Evolutionary conservation across 2,329 filamentous ascomycete species (phyloP).

Genomic region (Calonectria hongkongensis): DNA sequence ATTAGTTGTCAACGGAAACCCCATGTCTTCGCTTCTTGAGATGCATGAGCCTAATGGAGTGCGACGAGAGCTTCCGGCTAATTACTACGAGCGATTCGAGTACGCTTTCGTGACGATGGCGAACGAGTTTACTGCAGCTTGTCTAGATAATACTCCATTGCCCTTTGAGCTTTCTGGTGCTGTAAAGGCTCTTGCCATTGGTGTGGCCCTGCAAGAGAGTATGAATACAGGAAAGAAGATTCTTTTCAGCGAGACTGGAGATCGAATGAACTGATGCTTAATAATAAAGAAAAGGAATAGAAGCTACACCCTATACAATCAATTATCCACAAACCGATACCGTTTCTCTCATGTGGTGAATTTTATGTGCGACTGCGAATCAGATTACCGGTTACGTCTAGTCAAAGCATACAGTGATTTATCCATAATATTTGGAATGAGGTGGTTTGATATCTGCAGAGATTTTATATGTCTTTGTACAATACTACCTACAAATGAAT

Average conservation of each 20-base stretch:
- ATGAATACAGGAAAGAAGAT: slow-evolving; percentile 75
- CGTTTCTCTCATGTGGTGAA: too few species aligned
- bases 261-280: slow-evolving; percentile 40
- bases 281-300: too few species aligned
- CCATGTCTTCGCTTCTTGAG: slow-evolving; percentile 72
- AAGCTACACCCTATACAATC: too few species aligned
- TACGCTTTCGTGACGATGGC: slow-evolving; percentile 79
- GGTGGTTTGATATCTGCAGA: too few species aligned
- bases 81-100: slow-evolving; percentile 79
- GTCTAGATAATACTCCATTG: slow-evolving; percentile 73
- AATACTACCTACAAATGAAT: too few species aligned
- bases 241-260: slow-evolving; percentile 70
- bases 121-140: slow-evolving; percentile 77
- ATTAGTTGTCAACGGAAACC: slow-evolving; percentile 76
- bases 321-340: too few species aligned
- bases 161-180: slow-evolving; percentile 76
- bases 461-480: too few species aligned
- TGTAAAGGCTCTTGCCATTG: slow-evolving; percentile 77
- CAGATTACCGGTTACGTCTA: too few species aligned
- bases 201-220: slow-evolving; percentile 75
- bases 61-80: slow-evolving; percentile 74
- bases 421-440: too few species aligned
- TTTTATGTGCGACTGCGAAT: too few species aligned
- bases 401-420: too few species aligned
- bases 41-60: slow-evolving; percentile 69